phyloP scores from a whole-genome alignment of 1,284 basidiomycete genomes.

The Cryptococcus sp. region DNA sequence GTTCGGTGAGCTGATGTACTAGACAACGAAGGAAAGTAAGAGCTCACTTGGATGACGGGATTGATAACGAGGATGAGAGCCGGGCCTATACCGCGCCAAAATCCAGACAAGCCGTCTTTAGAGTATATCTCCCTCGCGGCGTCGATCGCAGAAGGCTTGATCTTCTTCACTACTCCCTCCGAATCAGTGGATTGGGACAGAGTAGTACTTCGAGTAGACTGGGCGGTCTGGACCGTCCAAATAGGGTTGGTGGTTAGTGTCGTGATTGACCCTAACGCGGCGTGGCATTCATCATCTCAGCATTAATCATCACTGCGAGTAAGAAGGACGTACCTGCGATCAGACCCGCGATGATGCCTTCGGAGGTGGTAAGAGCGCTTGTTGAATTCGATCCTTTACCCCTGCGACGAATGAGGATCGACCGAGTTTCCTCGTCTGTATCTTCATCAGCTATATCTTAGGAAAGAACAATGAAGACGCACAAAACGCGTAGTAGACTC shows the following conservation, averaged over 20 bases:
- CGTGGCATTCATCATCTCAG: not conserved
- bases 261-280: constrained; percentile 73
- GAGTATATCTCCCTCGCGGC: constrained; percentile 72
- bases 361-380: constrained; percentile 73
- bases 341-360: constrained; percentile 86
- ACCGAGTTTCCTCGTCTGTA: constrained; percentile 57
- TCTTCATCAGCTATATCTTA: not conserved
- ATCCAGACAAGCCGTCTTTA: constrained; percentile 74
- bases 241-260: constrained; percentile 91
- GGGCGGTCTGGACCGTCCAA: constrained; percentile 93
- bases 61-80: constrained; percentile 92
- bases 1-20: not conserved
- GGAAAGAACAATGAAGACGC: constrained; percentile 10
- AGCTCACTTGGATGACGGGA: constrained; percentile 71
- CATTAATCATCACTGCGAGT: not conserved
- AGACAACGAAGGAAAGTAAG: not conserved
- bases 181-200: constrained; percentile 1
- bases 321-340: constrained; percentile 67
- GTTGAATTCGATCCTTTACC: constrained; percentile 52
- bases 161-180: constrained; percentile 21
- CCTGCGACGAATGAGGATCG: constrained; percentile 56
- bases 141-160: constrained; percentile 66
- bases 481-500: constrained; percentile 55
- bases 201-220: constrained; percentile 63
- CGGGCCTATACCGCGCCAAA: constrained; percentile 96